Conservation (phyloP, 768 basidiomycete genomes). For the Floccularia luteovirens region DNA sequence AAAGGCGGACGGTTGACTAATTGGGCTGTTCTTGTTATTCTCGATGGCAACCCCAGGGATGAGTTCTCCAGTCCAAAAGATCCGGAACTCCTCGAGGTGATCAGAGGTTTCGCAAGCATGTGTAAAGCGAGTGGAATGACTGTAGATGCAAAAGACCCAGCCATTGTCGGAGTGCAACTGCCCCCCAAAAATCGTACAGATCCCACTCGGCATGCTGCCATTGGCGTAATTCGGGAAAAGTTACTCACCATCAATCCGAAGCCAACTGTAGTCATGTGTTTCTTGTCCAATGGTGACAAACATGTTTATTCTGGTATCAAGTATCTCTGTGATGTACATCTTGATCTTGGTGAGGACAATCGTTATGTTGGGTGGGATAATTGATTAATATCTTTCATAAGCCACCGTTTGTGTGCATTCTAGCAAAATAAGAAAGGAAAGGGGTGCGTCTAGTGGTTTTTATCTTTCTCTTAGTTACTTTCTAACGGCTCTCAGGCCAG, state of each 20-base stretch:
- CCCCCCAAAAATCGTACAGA: constrained; percentile 46
- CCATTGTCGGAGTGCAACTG: constrained; percentile 31
- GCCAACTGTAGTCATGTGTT: constrained; percentile 54
- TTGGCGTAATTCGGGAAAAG: constrained; percentile 30
- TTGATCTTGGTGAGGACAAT: constrained; percentile 45
- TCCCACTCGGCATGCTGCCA: constrained; percentile 43
- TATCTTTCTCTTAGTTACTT: constrained; percentile 9
- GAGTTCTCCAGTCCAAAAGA: constrained; percentile 55
- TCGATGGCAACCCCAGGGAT: constrained; percentile 44
- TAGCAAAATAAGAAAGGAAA: constrained; percentile 62
- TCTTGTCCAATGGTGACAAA: constrained; percentile 67
- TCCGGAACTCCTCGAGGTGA: constrained; percentile 34
- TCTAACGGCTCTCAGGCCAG: constrained; percentile 37
- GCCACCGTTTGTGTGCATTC: constrained; percentile 73
- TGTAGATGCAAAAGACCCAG: constrained; percentile 29
- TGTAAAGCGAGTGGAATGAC: constrained; percentile 59
- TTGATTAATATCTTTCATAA: constrained; percentile 7
- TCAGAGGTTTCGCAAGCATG: constrained; percentile 54
- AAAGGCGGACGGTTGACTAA: constrained; percentile 45
- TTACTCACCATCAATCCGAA: constrained; percentile 33
- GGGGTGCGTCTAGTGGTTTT: constrained; percentile 28
- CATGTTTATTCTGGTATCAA: constrained; percentile 75
- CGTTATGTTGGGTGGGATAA: neutral
- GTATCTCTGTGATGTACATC: constrained; percentile 53
- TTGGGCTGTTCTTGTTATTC: constrained; percentile 67